These are phyloP conservation scores for Vaccinium corymbosum DNA, from an alignment of 148 eudicot genomes.

Conservation along the genomic window DNA sequence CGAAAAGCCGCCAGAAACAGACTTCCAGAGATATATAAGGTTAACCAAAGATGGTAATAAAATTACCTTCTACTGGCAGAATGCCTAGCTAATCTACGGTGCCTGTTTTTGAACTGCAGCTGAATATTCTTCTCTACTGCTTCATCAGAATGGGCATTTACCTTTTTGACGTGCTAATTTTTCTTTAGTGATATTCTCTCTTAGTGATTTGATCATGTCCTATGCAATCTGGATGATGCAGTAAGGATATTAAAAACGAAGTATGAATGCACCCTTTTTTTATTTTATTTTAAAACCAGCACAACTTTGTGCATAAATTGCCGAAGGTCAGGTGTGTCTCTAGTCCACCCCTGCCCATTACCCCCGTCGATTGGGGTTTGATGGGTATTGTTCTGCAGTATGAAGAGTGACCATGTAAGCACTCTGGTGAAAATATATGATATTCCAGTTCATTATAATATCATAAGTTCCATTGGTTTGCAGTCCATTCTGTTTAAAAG, in stretches of 20 bases:
- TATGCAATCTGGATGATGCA: background rate
- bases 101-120: background rate
- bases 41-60: slow-evolving; percentile 55
- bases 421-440: background rate
- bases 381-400: too few species aligned
- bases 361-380: too few species aligned
- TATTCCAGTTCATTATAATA: background rate
- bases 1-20: slow-evolving; percentile 68
- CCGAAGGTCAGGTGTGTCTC: too few species aligned
- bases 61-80: background rate
- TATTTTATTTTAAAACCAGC: too few species aligned
- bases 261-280: background rate
- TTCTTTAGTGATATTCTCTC: background rate
- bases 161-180: background rate
- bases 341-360: too few species aligned
- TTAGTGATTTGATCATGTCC: background rate
- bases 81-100: background rate
- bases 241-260: background rate
- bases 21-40: slow-evolving; percentile 68
- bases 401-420: too few species aligned
- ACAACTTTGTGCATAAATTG: too few species aligned
- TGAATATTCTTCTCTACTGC: background rate
- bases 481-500: background rate
- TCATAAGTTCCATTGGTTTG: background rate
- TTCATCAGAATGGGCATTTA: background rate